Evolutionary conservation across 768 basidiomycete species (phyloP), one percentile per base, ranked within the genome.

Genomic region (Xanthoconium purpureum): DNA sequence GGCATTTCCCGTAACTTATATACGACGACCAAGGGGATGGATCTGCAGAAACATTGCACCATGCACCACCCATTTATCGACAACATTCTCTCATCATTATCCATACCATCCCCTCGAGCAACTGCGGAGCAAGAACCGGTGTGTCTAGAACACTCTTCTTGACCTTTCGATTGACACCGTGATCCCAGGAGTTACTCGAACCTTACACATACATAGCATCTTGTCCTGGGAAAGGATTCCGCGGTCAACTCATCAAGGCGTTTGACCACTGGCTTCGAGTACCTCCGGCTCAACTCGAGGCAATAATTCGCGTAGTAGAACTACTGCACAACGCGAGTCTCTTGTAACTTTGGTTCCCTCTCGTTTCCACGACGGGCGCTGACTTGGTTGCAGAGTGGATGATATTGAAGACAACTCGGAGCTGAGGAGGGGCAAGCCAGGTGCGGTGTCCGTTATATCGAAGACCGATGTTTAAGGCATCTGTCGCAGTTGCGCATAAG

Each of bases 381-480:
- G 14, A 46, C 3, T 43, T 47, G 50, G 8, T 29, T 40, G 7
- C 70, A 97, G 94, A 70, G 84, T 97, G 58, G 94, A 97, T 61
- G 94, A 97, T 68, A 94, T 97, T n/a, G 91, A 97, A 72, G 94
- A 97, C 55, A 87, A 89, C 61, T 91, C 91, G 0, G 89, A 93
- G 60, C 74, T 97, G 36, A 79, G 94, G 30, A 75, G 96, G 60
- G 96, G 96, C 5, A 78, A 82, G 33, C 95, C 95, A 65, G 91
- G 89, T 89, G 62, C 35, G n/a, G 14, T 38, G 9, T 55, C 29
- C 38, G 46, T 46, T 18, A 33, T 42, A 17, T 49, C 33, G 33
- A 12, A 20, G 24, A n/a, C 5, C 5, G 40, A n/a, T 42, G 33
- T 30, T 24, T 54, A 42, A 51, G 35, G 14, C 18, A 0, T 18